These are phyloP conservation scores for Kwoniella sp. DNA, from an alignment of 768 basidiomycete genomes.

Conservation along the genomic window DNA sequence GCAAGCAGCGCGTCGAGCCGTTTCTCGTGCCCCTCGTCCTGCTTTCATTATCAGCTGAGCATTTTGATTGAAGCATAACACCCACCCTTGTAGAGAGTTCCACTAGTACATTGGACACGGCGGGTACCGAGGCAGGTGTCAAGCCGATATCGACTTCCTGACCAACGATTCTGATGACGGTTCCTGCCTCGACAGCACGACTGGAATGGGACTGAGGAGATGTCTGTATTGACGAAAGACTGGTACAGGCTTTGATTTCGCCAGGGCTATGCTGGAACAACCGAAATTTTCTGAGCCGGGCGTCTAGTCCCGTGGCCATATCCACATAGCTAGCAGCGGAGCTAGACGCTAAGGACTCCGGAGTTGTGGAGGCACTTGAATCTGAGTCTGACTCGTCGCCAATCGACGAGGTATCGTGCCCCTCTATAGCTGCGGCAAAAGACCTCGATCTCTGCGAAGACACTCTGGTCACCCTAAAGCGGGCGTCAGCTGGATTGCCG, in stretches of 20 bases:
- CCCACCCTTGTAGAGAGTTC: slow-evolving; percentile 4
- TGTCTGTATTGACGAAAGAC: background rate
- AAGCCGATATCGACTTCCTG: slow-evolving; percentile 9
- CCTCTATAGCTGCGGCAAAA: slow-evolving; percentile 6
- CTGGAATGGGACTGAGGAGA: background rate
- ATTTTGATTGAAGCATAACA: background rate
- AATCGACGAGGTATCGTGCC: slow-evolving; percentile 10
- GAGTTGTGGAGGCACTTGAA: background rate
- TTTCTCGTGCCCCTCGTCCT: slow-evolving; percentile 9
- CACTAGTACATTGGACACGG: slow-evolving; percentile 6
- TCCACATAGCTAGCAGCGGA: background rate
- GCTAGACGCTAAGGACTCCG: slow-evolving; percentile 1
- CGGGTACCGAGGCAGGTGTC: slow-evolving; percentile 1
- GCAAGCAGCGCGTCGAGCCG: slow-evolving; percentile 28
- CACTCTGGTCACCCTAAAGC: background rate
- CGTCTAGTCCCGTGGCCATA: slow-evolving; percentile 11
- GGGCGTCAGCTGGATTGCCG: background rate
- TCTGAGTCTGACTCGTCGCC: slow-evolving; percentile 18
- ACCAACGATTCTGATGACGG: slow-evolving; percentile 7
- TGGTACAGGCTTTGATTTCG: background rate
- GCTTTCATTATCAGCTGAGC: background rate
- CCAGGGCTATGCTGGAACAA: background rate
- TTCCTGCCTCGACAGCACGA: slow-evolving; percentile 7
- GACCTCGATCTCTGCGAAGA: slow-evolving; percentile 15
- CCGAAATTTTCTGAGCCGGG: slow-evolving; percentile 7